These are phyloP conservation scores for Gossypium lobatum DNA, from an alignment of 441 rosid species.

Conservation along the genomic window DNA sequence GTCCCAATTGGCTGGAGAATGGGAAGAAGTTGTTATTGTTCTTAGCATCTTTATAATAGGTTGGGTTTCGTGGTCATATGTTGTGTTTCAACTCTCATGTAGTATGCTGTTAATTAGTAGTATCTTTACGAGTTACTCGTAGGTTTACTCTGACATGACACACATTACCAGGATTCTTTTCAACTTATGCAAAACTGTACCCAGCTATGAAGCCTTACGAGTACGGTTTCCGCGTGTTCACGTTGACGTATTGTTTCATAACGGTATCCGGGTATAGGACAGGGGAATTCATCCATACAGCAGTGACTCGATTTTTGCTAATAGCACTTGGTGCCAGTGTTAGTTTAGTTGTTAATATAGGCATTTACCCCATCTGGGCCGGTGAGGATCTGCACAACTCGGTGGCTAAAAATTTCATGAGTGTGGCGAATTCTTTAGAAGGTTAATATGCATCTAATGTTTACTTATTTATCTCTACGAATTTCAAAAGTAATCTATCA, in stretches of 20 bases:
- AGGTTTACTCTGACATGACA: conserved; percentile 11
- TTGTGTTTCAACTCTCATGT: background rate
- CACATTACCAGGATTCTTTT: conserved; percentile 40
- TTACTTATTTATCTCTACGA: background rate
- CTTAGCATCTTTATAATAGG: conserved; percentile 57
- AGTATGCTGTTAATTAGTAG: background rate
- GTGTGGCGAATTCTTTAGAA: conserved; percentile 64
- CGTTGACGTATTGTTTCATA: conserved; percentile 53
- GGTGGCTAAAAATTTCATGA: conserved; percentile 59
- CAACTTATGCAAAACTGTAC: conserved; percentile 50
- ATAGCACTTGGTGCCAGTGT: conserved; percentile 66
- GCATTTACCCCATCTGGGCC: conserved; percentile 76
- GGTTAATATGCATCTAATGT: conserved; percentile 26
- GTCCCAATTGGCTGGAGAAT: conserved; percentile 42
- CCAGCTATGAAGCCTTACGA: conserved; percentile 65
- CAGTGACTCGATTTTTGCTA: conserved; percentile 49
- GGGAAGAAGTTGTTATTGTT: conserved; percentile 48
- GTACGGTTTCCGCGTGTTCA: conserved; percentile 63
- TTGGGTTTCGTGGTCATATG: conserved; percentile 13
- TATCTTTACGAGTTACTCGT: background rate
- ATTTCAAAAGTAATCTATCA: conserved; percentile 6
- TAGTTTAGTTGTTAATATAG: conserved; percentile 50
- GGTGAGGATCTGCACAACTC: conserved; percentile 67
- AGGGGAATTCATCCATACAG: conserved; percentile 54
- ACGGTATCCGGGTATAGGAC: conserved; percentile 60